A percentile compares a stretch with the other conserved stretches of the same genome.
Evolutionary conservation across 2,329 filamentous ascomycete species (phyloP).

Genomic region (Cordyceps pruinosa): DNA sequence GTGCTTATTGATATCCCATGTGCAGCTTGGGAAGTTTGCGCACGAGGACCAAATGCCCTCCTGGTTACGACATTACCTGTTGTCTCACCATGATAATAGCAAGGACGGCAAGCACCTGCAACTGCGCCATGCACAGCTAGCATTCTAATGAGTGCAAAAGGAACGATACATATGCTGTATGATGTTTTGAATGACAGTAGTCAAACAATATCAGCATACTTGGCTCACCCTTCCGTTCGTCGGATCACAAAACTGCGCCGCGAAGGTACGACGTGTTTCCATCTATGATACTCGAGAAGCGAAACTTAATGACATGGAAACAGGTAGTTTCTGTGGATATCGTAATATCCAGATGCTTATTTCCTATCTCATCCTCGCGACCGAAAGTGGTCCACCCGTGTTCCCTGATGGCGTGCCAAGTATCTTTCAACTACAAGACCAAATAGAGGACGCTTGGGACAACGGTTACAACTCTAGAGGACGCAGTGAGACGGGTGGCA

Average conservation of each 20-base stretch:
- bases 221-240: slow-evolving; percentile 68
- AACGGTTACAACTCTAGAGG: slow-evolving; percentile 69
- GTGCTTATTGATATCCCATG: not conserved
- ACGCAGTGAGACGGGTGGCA: slow-evolving; percentile 75
- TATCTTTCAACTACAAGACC: slow-evolving; percentile 76
- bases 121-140: not conserved
- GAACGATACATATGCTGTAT: slow-evolving; percentile 55
- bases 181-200: slow-evolving; percentile 58
- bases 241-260: slow-evolving; percentile 77
- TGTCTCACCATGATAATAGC: slow-evolving; percentile 49
- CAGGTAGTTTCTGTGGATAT: slow-evolving; percentile 88
- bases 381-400: slow-evolving; percentile 47
- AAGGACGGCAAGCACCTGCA: slow-evolving; percentile 37
- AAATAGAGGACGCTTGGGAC: slow-evolving; percentile 86
- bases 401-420: slow-evolving; percentile 61
- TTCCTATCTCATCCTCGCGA: slow-evolving; percentile 63
- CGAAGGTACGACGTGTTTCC: slow-evolving; percentile 48
- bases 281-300: not conserved
- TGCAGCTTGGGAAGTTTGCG: slow-evolving; percentile 63
- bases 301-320: not conserved
- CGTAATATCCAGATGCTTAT: slow-evolving; percentile 89
- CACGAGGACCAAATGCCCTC: slow-evolving; percentile 68
- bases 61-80: slow-evolving; percentile 57
- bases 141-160: slow-evolving; percentile 35
- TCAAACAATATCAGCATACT: slow-evolving; percentile 61